Base-by-base conservation (phyloP, 1,284 basidiomycete genomes). In the Ustilago lituana region DNA sequence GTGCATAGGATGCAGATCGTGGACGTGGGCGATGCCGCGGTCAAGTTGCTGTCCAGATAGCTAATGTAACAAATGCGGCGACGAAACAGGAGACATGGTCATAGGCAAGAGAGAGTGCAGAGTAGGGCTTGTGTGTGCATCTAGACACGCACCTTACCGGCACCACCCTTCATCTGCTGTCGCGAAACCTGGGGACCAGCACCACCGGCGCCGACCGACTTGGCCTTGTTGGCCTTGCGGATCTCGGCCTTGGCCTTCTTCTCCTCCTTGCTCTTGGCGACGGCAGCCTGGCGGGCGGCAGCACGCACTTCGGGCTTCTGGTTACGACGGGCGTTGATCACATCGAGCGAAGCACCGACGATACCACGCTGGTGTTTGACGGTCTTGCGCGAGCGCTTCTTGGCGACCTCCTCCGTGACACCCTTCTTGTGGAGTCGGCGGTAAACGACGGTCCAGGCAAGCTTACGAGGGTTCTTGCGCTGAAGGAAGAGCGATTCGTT, bases 391-490 rank as follows among this genome's bases (percentile, higher is more conserved):
- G 92, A 92, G 79, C 94, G 91, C 88, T 96, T 97, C 93, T 98
- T 98, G 83, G 94, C 92, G 54, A 94, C 90, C 67, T 98, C 95
- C 87, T 98, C 95, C 52, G 94, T 94, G 84, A 98, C 89, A 84
- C 94, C 95, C 91, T 98, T 98, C 90, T 96, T 97, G 89, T 98
- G 96, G 90, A 97, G 94, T 81, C 93, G 91, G 79, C 95, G 91
- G 89, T 92, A 98, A 63, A 94, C 90, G 82, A 89, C 87, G 62
- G 95, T 98, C 96, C 95, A 98, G 74, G 95, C 91, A 85, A 98
- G 94, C 90, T 98, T 98, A 84, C 95, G 92, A 55, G 96, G 95
- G 88, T 98, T 98, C 88, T 98, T 98, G 87, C 95, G 92, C 86
- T 98, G 96, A 68, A 93, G 87, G 91, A 98, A 98, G 77, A 98